Percentiles rank a stretch among this genome's conserved stretches.
Conservation (phyloP, 2,329 filamentous ascomycete species). For the Cytospora leucostoma region DNA sequence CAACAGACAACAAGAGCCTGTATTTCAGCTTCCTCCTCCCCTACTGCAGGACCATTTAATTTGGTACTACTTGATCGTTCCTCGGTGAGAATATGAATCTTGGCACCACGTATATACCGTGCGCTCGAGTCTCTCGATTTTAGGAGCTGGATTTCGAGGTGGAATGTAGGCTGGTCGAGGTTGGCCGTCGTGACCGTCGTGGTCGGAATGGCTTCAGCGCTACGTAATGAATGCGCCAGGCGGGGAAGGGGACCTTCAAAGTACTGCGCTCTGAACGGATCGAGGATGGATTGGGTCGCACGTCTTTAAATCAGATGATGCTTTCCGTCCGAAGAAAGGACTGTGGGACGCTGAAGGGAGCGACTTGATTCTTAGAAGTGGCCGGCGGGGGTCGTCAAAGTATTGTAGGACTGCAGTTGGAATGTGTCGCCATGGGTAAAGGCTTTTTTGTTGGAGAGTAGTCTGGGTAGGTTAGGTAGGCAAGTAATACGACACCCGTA, state of each 20-base stretch:
- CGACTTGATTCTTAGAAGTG: slow-evolving; percentile 12
- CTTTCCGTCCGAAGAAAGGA: neutral
- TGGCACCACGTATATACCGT: neutral
- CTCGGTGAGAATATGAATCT: neutral
- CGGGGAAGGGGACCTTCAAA: neutral
- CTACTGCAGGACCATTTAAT: neutral
- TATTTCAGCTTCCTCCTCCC: neutral
- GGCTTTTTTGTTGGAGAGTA: slow-evolving; percentile 9
- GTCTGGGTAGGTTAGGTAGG: neutral
- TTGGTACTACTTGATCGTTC: neutral
- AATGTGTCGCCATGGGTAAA: slow-evolving; percentile 11
- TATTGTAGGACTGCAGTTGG: slow-evolving; percentile 1
- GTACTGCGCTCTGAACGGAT: neutral
- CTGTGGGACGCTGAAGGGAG: neutral
- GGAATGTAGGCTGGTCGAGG: neutral
- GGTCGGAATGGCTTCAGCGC: neutral
- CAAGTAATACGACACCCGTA: slow-evolving; percentile 8
- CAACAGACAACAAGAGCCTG: neutral
- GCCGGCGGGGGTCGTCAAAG: slow-evolving; percentile 6
- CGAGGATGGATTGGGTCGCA: neutral
- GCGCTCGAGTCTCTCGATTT: neutral
- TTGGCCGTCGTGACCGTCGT: neutral
- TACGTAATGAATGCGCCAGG: slow-evolving; percentile 2
- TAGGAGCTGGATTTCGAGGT: neutral
- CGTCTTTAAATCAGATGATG: neutral